Conservation (phyloP, 1,284 basidiomycete species). For the Mycosarcoma maydis region DNA sequence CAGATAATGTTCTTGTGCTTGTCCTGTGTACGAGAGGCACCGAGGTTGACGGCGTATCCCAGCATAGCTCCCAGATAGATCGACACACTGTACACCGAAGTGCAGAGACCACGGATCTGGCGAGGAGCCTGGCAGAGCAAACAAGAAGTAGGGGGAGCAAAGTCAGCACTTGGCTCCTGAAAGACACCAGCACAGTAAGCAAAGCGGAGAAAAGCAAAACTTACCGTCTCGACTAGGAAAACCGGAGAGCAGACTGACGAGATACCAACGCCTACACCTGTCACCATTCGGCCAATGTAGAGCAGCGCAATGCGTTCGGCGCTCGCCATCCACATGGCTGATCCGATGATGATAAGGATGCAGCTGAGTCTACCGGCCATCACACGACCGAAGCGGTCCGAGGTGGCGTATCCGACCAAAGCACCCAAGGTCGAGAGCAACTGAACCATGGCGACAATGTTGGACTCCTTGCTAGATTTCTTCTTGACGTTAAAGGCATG, state of each 20-base stretch:
- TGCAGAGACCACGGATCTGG: constrained; percentile 38
- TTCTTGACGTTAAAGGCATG: constrained; percentile 27
- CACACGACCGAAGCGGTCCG: constrained; percentile 23
- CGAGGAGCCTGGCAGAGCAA: constrained; percentile 7
- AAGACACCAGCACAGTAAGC: background rate
- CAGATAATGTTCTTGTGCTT: constrained; percentile 13
- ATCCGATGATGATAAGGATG: constrained; percentile 21
- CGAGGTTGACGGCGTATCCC: constrained; percentile 26
- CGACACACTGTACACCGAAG: constrained; percentile 23
- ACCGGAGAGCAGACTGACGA: constrained; percentile 22
- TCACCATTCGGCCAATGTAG: constrained; percentile 19
- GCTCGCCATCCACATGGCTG: constrained; percentile 23
- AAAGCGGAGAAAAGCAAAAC: background rate
- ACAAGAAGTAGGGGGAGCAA: background rate
- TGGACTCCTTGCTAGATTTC: constrained; percentile 34
- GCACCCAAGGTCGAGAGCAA: constrained; percentile 29
- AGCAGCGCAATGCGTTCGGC: constrained; percentile 13
- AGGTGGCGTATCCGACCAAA: constrained; percentile 16
- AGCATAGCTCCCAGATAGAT: constrained; percentile 31
- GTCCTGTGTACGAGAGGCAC: constrained; percentile 6
- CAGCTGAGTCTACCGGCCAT: constrained; percentile 18
- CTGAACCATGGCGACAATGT: constrained; percentile 35
- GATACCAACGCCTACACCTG: constrained; percentile 28
- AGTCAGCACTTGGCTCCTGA: no score
- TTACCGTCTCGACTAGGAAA: constrained; percentile 23